Evolutionary conservation across 306 rosid species (phyloP).

Genomic region (Aeschynomene evenia): DNA sequence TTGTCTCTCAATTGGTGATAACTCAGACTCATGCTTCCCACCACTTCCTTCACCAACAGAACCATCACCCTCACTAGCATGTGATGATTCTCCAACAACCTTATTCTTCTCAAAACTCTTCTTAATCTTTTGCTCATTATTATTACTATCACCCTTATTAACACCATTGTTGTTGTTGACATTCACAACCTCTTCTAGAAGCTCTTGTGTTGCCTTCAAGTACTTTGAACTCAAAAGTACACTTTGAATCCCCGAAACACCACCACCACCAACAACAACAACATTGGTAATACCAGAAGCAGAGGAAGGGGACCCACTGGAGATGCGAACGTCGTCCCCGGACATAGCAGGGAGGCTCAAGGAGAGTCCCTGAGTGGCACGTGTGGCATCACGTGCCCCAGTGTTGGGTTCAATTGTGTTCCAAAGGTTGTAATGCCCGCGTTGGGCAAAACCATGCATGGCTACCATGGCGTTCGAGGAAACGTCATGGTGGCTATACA

Average conservation of each 20-base stretch:
- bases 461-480: slow-evolving; percentile 61
- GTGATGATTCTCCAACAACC: slow-evolving; percentile 55
- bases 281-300: slow-evolving; percentile 54
- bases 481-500: slow-evolving; percentile 52
- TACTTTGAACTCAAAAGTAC: slow-evolving; percentile 78
- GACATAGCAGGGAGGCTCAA: slow-evolving; percentile 48
- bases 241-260: slow-evolving; percentile 75
- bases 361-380: slow-evolving; percentile 69
- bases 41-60: slow-evolving; percentile 46
- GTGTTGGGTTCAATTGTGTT: slow-evolving; percentile 50
- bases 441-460: slow-evolving; percentile 78
- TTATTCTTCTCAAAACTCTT: slow-evolving; percentile 44
- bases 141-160: neutral
- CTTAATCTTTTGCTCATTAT: neutral
- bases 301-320: slow-evolving; percentile 60
- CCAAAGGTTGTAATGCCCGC: slow-evolving; percentile 75
- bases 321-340: slow-evolving; percentile 56
- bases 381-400: slow-evolving; percentile 75
- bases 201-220: slow-evolving; percentile 86
- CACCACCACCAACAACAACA: slow-evolving; percentile 31
- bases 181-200: slow-evolving; percentile 80
- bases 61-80: slow-evolving; percentile 51
- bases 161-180: slow-evolving; percentile 49
- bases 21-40: slow-evolving; percentile 54
- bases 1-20: slow-evolving; percentile 85